A percentile compares a stretch with the other conserved stretches of the same genome.
phyloP scores from a whole-genome alignment of 225 moss, liverwort and hornwort species.

The Marchantia polymorpha region DNA sequence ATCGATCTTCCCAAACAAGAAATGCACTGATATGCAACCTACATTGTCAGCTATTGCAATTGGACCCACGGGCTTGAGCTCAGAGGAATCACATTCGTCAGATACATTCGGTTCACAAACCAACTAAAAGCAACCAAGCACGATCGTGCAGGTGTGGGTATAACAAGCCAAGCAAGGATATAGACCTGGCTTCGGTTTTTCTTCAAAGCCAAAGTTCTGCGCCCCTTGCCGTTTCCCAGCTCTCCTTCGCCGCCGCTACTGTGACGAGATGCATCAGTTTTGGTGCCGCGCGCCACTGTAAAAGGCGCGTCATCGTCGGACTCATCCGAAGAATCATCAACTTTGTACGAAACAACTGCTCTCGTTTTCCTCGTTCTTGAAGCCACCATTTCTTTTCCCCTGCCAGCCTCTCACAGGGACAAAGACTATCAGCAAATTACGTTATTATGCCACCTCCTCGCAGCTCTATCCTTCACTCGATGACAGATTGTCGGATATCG shows the following conservation, averaged over 20 bases:
- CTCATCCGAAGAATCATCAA: constrained; percentile 15
- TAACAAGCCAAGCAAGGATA: background rate
- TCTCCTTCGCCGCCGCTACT: background rate
- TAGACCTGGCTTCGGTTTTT: constrained; percentile 12
- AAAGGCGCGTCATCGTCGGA: constrained; percentile 10
- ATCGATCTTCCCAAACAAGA: too few relatives aligned
- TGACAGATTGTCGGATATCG: background rate
- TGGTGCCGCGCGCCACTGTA: background rate
- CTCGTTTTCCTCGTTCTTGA: constrained; percentile 15
- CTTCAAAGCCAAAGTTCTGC: constrained; percentile 17
- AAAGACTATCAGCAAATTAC: background rate
- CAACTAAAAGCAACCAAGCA: background rate
- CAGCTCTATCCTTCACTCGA: background rate
- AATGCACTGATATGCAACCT: too few relatives aligned
- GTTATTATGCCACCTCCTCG: background rate
- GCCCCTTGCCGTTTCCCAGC: constrained; percentile 8
- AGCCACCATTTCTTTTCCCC: background rate
- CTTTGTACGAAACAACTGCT: constrained; percentile 18
- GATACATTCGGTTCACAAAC: background rate
- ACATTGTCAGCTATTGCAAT: too few relatives aligned
- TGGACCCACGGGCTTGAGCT: too few relatives aligned
- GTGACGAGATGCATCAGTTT: background rate
- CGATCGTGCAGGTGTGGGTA: background rate
- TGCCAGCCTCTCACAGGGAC: background rate
- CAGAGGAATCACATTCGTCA: background rate